Percentiles rank a stretch among this genome's conserved stretches.
Conservation (phyloP, 352 stramenopile genomes). For the Pythium diclinum region DNA sequence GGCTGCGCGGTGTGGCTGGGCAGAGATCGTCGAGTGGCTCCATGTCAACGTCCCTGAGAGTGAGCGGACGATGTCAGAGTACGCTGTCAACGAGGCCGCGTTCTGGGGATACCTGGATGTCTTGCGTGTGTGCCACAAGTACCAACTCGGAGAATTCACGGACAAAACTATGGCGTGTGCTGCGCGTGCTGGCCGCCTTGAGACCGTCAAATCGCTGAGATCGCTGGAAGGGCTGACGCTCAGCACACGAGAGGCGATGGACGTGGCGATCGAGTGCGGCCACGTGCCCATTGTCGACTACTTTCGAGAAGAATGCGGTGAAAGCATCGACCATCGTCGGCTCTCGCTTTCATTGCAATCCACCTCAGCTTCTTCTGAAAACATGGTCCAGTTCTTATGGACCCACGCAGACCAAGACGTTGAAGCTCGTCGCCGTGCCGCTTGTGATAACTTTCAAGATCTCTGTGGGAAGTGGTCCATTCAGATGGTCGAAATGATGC, state of each 20-base stretch:
- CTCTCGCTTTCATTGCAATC: neutral
- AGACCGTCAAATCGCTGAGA: neutral
- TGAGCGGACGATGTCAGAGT: neutral
- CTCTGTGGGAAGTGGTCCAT: constrained; percentile 1
- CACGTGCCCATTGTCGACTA: neutral
- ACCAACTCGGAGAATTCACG: neutral
- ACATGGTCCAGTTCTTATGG: constrained; percentile 1
- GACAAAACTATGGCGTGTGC: neutral
- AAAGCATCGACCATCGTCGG: neutral
- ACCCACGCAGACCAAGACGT: neutral
- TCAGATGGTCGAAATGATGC: neutral
- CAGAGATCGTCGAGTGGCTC: constrained; percentile 17
- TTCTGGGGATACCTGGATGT: constrained; percentile 15
- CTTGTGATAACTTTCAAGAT: neutral
- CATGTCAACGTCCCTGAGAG: constrained; percentile 3
- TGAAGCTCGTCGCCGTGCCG: neutral
- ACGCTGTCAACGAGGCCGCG: constrained; percentile 2
- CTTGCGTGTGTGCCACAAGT: constrained; percentile 10
- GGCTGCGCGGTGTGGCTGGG: constrained; percentile 14
- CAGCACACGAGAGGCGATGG: neutral
- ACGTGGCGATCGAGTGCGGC: neutral
- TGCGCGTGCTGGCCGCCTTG: neutral
- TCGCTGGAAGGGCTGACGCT: neutral
- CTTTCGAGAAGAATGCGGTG: neutral
- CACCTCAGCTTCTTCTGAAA: neutral